phyloP scores from a whole-genome alignment of 352 stramenopile genomes.

The Pythium biforme region DNA sequence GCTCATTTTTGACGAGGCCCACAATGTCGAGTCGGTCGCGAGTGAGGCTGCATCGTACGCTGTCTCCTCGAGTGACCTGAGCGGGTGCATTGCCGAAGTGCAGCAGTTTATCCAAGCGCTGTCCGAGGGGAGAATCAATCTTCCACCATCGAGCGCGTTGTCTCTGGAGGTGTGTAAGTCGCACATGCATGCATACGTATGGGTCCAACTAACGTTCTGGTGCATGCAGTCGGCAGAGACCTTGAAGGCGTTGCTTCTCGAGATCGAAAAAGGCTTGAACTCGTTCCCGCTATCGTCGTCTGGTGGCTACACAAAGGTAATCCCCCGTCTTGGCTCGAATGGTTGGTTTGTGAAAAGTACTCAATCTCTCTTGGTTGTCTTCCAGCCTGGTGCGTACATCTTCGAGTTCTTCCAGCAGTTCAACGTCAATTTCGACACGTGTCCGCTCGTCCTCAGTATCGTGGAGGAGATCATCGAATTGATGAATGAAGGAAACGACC shows the following conservation, averaged over 20 bases:
- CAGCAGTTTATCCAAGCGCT: conserved; percentile 79
- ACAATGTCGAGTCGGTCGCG: conserved; percentile 96
- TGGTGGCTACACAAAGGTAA: conserved; percentile 85
- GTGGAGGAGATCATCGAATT: conserved; percentile 89
- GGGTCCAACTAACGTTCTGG: background rate
- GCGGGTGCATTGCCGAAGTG: conserved; percentile 93
- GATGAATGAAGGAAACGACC: conserved; percentile 67
- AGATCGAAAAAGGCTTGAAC: conserved; percentile 84
- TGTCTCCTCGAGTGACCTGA: conserved; percentile 92
- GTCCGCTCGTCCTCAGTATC: conserved; percentile 81
- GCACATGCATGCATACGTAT: too few relatives aligned
- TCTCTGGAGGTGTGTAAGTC: conserved; percentile 54
- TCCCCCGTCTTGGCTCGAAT: background rate
- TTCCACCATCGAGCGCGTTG: conserved; percentile 49
- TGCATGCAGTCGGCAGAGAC: conserved; percentile 66
- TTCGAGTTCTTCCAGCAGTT: conserved; percentile 91
- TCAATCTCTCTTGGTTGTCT: background rate
- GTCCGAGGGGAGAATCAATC: conserved; percentile 52
- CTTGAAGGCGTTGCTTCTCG: conserved; percentile 74
- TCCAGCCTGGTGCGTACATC: conserved; percentile 81
- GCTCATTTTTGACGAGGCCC: conserved; percentile 99
- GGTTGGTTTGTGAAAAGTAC: background rate
- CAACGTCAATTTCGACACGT: conserved; percentile 89
- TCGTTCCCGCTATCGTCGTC: conserved; percentile 67
- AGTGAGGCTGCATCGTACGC: conserved; percentile 97